These are phyloP conservation scores for Crithidia sp. DNA, from an alignment of 208 protist genomes.

Conservation along the genomic window DNA sequence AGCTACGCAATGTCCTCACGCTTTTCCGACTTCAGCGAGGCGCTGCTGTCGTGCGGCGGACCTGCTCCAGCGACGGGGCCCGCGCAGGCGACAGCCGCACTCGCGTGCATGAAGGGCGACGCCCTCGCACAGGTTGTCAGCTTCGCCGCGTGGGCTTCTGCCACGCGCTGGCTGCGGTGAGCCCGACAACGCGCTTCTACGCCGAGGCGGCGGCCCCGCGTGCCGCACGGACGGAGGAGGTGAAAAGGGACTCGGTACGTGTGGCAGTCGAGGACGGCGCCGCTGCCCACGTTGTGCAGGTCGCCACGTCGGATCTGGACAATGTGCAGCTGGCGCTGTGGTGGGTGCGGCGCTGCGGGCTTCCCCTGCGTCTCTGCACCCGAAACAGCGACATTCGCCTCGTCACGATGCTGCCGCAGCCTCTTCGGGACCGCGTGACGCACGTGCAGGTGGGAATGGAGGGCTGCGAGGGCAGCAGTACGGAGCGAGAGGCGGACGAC, in stretches of 20 bases:
- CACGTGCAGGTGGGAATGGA: not conserved
- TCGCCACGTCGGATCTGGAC: not conserved
- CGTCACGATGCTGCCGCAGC: conserved; percentile 1
- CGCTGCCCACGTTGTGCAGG: not conserved
- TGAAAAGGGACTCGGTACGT: not conserved
- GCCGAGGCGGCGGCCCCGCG: not conserved
- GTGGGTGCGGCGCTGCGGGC: conserved; percentile 8
- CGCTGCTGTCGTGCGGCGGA: not conserved
- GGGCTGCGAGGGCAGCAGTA: not conserved
- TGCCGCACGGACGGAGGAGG: not conserved
- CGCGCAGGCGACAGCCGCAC: not conserved
- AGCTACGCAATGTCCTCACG: not conserved
- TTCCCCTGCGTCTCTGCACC: not conserved
- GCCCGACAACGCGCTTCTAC: conserved; percentile 3
- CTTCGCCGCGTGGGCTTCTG: not conserved
- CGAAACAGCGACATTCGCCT: conserved; percentile 7
- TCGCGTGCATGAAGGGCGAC: conserved; percentile 6
- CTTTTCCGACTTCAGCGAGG: not conserved
- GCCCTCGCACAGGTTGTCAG: not conserved
- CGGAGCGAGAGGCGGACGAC: not conserved
- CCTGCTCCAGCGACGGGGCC: not conserved
- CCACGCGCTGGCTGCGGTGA: conserved; percentile 3
- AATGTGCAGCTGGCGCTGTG: not conserved
- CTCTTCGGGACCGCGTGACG: not conserved
- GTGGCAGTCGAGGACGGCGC: not conserved